Conservation (phyloP, 495 filamentous ascomycete genomes). For the Xylaria intraflava region DNA sequence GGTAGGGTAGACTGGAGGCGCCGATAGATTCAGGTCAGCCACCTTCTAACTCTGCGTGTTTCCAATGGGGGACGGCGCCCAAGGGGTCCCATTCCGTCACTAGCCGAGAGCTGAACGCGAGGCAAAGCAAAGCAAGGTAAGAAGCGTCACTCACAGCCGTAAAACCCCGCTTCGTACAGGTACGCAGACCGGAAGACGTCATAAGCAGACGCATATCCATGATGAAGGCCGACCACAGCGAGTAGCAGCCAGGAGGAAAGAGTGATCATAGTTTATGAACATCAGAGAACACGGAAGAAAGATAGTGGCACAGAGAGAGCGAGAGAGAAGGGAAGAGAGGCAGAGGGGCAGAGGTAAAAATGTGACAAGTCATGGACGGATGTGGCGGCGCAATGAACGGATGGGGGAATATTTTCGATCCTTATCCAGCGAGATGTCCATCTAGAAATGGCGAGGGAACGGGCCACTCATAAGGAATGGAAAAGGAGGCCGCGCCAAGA, state of each 20-base stretch:
- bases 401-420: too few species aligned
- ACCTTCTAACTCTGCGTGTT: neutral
- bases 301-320: neutral
- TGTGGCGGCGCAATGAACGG: too few species aligned
- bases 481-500: too few species aligned
- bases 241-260: neutral
- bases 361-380: too few species aligned
- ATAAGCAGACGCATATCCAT: neutral
- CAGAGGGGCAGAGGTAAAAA: neutral
- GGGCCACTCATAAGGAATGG: too few species aligned
- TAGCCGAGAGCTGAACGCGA: too few species aligned
- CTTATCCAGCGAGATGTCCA: too few species aligned
- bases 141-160: slow-evolving; percentile 5
- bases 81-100: too few species aligned
- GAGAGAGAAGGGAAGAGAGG: neutral
- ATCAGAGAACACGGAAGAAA: neutral
- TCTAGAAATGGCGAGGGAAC: too few species aligned
- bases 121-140: neutral
- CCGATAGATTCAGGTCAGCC: slow-evolving; percentile 1
- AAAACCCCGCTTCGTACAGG: slow-evolving; percentile 13
- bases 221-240: neutral
- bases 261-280: neutral
- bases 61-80: too few species aligned
- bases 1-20: slow-evolving; percentile 7
- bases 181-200: neutral